phyloP scores from a whole-genome alignment of 352 stramenopile genomes.

The Globisporangium cystogenes region DNA sequence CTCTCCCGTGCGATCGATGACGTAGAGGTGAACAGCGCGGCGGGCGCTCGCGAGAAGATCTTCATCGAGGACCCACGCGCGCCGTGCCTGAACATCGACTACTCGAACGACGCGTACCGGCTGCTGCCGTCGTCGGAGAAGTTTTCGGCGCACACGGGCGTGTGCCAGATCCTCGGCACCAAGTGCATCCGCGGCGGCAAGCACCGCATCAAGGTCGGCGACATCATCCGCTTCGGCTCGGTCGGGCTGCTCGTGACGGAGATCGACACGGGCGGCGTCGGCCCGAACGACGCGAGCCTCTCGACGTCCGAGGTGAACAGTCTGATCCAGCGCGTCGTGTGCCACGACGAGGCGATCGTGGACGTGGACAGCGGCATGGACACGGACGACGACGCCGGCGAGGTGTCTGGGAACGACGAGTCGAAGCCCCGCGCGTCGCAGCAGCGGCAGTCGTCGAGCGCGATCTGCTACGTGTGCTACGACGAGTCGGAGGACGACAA shows the following conservation, averaged over 20 bases:
- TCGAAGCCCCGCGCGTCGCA: conserved; percentile 66
- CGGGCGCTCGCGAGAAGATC: conserved; percentile 60
- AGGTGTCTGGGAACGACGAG: conserved; percentile 81
- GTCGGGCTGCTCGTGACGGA: conserved; percentile 79
- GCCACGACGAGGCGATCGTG: conserved; percentile 68
- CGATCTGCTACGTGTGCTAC: conserved; percentile 87
- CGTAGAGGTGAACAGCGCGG: conserved; percentile 22
- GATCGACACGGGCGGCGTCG: conserved; percentile 70
- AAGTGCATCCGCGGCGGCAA: conserved; percentile 83
- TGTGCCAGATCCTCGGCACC: conserved; percentile 84
- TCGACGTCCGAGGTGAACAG: conserved; percentile 71
- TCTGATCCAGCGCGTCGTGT: conserved; percentile 78
- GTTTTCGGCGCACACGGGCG: conserved; percentile 81
- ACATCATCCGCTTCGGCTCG: conserved; percentile 84
- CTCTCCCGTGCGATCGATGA: not conserved
- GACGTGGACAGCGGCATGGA: conserved; percentile 83
- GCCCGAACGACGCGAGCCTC: conserved; percentile 66
- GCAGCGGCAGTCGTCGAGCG: conserved; percentile 69
- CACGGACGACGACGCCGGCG: conserved; percentile 80
- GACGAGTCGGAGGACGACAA: conserved; percentile 86
- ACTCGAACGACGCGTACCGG: conserved; percentile 83
- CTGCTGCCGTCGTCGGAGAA: conserved; percentile 79
- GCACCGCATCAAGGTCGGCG: conserved; percentile 74
- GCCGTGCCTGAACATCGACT: conserved; percentile 83
- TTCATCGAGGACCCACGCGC: conserved; percentile 85